Base-by-base conservation (phyloP, 495 filamentous ascomycete genomes). In the Aspergillus heteromorphus region DNA sequence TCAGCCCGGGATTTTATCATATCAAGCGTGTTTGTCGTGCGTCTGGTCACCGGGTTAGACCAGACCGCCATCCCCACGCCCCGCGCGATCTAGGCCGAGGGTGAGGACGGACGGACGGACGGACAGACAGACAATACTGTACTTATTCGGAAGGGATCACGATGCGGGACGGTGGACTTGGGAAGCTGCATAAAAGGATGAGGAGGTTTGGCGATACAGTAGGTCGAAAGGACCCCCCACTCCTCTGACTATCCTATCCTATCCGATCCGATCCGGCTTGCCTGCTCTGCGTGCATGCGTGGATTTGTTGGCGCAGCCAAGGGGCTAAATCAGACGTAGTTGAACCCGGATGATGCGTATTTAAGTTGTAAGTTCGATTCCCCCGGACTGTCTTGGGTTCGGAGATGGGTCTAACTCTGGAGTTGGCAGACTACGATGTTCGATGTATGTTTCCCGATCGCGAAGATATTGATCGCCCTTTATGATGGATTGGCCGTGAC, bases 271-370 rank as follows among this genome's bases (percentile, higher is more conserved):
- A n/a, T n/a, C n/a, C n/a, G n/a, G n/a, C n/a, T n/a, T n/a, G n/a
- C n/a, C n/a, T n/a, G n/a, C n/a, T 50, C 36, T 14, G 16, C 41
- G 3, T 13, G 8, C 38, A 27, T 42, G 34, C 34, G 34, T 13
- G 31, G 34, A 4, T 16, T 31, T 49, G 29, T 48, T 3, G 45
- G 14, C 42, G 18, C 25, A 29, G 38, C 31, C 23, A 45, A 38
- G 2, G 21, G 20, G 19, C 48, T 61, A 56, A 57, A 48, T 21
- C 21, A 9, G 29, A 25, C 29, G 53, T 69, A 87, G 81, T 69
- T 88, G 59, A 73, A 72, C 50, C 83, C 87, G 10, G 86, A 89
- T 58, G 86, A 88, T 71, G 78, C 86, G 40, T 88, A 83, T 64
- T 71, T 89, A 51, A 87, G 83, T 66, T 89, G 85, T 86, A 69